Evolutionary conservation across 1,284 basidiomycete species (phyloP).

Genomic region (Schizophyllum amplum): DNA sequence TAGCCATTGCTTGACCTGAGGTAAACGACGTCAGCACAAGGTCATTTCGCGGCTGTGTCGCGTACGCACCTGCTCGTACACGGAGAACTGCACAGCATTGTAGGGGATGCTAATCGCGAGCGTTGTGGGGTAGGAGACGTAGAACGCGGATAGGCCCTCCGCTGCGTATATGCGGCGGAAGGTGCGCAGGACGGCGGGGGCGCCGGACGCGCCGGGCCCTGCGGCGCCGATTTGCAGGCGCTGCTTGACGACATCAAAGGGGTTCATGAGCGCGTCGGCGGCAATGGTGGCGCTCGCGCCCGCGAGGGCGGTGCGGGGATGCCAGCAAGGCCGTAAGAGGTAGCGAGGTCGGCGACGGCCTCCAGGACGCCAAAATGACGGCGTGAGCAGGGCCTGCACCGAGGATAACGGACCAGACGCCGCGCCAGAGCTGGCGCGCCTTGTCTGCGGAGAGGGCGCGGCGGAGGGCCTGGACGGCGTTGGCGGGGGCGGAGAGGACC

Average conservation of each 20-base stretch:
- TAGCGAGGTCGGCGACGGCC: slow-evolving; percentile 80
- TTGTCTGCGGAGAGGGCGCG: slow-evolving; percentile 94
- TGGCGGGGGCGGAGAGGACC: slow-evolving; percentile 86
- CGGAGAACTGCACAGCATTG: slow-evolving; percentile 96
- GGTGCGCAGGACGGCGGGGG: slow-evolving; percentile 61
- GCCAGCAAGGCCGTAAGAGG: not conserved
- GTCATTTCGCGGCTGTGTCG: too few relatives aligned
- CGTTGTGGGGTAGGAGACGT: slow-evolving; percentile 98
- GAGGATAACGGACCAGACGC: slow-evolving; percentile 94
- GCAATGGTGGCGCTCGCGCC: slow-evolving; percentile 94
- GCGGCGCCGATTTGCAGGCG: slow-evolving; percentile 77
- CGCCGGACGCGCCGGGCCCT: too few relatives aligned
- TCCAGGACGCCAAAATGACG: slow-evolving; percentile 96
- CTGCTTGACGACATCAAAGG: slow-evolving; percentile 99
- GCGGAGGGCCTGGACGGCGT: slow-evolving; percentile 56
- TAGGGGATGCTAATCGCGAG: slow-evolving; percentile 96
- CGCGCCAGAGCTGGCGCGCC: slow-evolving; percentile 86
- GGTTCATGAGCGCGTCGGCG: slow-evolving; percentile 98
- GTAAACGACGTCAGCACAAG: too few relatives aligned
- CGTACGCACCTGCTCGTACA: slow-evolving; percentile 72
- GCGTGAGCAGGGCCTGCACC: slow-evolving; percentile 98
- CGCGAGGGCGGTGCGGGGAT: slow-evolving; percentile 60
- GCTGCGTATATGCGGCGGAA: slow-evolving; percentile 54
- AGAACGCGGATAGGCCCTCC: slow-evolving; percentile 92
- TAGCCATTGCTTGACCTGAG: slow-evolving; percentile 65